A percentile compares a stretch with the other conserved stretches of the same genome.
These are phyloP conservation scores for Tolypocladium amazonense DNA, from an alignment of 2,329 filamentous ascomycete genomes.

Conservation along the genomic window DNA sequence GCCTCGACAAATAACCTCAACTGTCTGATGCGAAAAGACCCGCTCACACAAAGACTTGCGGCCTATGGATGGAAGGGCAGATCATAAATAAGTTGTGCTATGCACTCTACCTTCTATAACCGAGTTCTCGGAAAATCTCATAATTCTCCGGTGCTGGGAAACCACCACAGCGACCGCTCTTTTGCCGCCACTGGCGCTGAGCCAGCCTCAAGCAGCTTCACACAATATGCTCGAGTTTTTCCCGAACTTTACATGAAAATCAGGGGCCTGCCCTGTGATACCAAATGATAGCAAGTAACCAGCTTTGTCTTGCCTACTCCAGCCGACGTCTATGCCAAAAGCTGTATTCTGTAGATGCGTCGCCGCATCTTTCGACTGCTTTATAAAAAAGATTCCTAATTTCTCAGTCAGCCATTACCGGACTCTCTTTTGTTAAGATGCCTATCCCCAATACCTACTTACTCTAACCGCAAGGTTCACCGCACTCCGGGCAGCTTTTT, in stretches of 20 bases:
- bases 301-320: background rate
- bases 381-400: background rate
- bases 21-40: background rate
- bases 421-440: no score
- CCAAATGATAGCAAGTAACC: background rate
- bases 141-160: background rate
- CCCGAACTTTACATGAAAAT: background rate
- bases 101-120: background rate
- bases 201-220: background rate
- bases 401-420: background rate
- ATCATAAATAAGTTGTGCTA: background rate
- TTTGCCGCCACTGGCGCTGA: background rate
- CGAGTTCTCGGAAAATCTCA: background rate
- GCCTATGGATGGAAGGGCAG: no score
- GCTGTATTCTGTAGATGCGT: background rate
- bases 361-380: background rate
- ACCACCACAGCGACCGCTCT: background rate
- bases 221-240: background rate
- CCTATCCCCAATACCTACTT: background rate
- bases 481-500: slow-evolving; percentile 38
- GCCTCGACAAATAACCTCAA: background rate
- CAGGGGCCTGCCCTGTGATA: background rate
- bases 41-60: background rate
- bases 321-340: background rate
- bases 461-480: slow-evolving; percentile 27